These are phyloP conservation scores for Cadophora gregata DNA, from an alignment of 2,329 filamentous ascomycete genomes.

Conservation along the genomic window DNA sequence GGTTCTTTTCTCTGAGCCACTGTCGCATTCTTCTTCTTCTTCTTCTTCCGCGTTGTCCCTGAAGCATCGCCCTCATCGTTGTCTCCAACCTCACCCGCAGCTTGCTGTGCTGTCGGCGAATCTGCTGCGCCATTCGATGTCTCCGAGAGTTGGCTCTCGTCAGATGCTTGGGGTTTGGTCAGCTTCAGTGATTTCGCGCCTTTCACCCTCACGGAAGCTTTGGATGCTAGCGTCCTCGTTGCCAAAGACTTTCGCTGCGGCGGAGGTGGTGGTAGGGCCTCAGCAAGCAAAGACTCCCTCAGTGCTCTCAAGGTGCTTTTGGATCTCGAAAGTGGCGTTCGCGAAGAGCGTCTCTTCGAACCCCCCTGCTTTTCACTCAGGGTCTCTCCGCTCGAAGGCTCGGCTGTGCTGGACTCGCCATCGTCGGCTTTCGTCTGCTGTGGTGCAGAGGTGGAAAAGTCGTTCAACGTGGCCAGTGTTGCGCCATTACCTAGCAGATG, in stretches of 20 bases:
- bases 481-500: conserved; percentile 17
- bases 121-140: neutral
- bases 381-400: neutral
- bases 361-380: too few relatives aligned
- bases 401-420: neutral
- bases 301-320: conserved; percentile 4
- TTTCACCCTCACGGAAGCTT: neutral
- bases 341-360: neutral
- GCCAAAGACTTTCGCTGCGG: neutral
- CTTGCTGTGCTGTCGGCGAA: neutral
- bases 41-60: neutral
- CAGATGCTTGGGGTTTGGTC: neutral
- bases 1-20: neutral
- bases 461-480: neutral
- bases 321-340: conserved; percentile 12
- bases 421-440: neutral
- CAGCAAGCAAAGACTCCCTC: conserved; percentile 16
- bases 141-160: neutral
- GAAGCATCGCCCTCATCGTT: neutral
- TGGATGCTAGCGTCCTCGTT: neutral
- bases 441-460: conserved; percentile 19
- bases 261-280: neutral
- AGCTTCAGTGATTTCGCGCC: neutral
- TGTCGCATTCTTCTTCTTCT: neutral
- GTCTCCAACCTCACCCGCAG: neutral